Evolutionary conservation across 306 rosid species (phyloP).

Genomic region (Medicago arabica): DNA sequence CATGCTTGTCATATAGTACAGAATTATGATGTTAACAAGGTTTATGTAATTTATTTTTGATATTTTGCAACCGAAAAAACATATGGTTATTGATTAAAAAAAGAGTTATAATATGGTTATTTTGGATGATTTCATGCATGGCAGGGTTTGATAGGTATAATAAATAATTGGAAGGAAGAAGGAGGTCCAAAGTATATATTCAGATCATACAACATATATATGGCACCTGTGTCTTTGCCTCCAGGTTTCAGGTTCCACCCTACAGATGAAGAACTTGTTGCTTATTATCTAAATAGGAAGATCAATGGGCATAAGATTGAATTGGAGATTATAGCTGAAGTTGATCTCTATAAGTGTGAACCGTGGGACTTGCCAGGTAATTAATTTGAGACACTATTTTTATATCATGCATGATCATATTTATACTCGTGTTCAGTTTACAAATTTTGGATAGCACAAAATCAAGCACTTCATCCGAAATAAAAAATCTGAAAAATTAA

Average conservation of each 20-base stretch:
- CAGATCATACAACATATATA: neutral
- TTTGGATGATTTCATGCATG: neutral
- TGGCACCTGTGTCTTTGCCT: conserved; percentile 91
- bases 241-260: conserved; percentile 97
- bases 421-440: no score
- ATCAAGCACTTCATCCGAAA: no score
- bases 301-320: conserved; percentile 84
- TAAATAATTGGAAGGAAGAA: conserved; percentile 33
- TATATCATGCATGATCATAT: conserved; percentile 16
- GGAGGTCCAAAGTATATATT: conserved; percentile 43
- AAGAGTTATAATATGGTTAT: neutral
- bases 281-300: conserved; percentile 90
- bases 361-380: conserved; percentile 98
- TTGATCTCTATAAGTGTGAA: conserved; percentile 96
- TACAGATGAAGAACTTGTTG: conserved; percentile 91
- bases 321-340: conserved; percentile 91
- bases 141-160: conserved; percentile 27
- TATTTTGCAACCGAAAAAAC: neutral
- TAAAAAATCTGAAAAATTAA: no score
- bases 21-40: neutral
- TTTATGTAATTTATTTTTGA: no score
- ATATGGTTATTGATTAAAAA: no score
- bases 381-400: conserved; percentile 17
- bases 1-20: neutral
- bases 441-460: no score